These are phyloP conservation scores for Tulasnella sp. DNA, from an alignment of 768 basidiomycete genomes.

Conservation along the genomic window DNA sequence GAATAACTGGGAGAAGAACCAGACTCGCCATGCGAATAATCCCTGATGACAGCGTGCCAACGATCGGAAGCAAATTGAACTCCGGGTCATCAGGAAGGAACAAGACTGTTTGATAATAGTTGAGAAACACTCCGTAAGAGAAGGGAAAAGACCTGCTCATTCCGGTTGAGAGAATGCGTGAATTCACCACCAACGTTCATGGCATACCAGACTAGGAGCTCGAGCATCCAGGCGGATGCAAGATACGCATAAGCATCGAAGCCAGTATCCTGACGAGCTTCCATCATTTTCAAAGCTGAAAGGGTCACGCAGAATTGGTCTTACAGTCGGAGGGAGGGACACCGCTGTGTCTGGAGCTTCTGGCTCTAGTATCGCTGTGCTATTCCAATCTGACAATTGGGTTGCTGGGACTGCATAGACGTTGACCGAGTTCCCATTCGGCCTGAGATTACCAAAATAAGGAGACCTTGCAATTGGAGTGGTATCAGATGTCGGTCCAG, in stretches of 20 bases:
- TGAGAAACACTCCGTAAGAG: constrained; percentile 24
- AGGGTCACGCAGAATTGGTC: not conserved
- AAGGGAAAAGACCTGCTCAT: constrained; percentile 12
- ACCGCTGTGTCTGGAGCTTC: not conserved
- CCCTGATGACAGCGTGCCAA: constrained; percentile 20
- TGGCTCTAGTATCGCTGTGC: not conserved
- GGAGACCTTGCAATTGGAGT: too few species aligned
- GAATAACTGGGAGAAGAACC: not conserved
- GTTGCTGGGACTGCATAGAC: too few species aligned
- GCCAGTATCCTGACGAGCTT: constrained; percentile 12
- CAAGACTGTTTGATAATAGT: constrained; percentile 17
- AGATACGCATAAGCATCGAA: constrained; percentile 25
- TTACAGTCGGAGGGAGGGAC: not conserved
- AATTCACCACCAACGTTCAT: not conserved
- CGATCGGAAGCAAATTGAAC: constrained; percentile 2
- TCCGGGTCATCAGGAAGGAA: constrained; percentile 2
- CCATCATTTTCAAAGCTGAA: not conserved
- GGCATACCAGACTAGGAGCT: constrained; percentile 20
- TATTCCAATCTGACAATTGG: not conserved
- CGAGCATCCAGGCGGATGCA: constrained; percentile 17
- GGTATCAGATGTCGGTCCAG: too few species aligned
- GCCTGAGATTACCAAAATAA: too few species aligned
- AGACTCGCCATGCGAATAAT: constrained; percentile 19
- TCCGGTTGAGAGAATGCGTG: not conserved
- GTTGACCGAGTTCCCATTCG: too few species aligned